A percentile compares a stretch with the other conserved stretches of the same genome.
phyloP scores from a whole-genome alignment of 768 basidiomycete species.

The Podaxis sp. region DNA sequence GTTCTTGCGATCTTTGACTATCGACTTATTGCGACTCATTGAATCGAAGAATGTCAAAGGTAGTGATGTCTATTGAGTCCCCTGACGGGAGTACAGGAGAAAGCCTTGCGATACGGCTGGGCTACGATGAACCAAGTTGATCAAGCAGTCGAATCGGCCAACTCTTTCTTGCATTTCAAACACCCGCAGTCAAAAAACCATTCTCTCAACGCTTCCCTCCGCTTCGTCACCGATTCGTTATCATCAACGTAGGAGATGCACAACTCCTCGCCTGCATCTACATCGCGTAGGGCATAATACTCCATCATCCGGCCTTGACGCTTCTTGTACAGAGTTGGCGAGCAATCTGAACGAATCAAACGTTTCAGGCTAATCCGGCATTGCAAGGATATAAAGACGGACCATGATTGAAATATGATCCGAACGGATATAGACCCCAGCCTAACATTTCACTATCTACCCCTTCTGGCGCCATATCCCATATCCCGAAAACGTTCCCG shows the following conservation, averaged over 20 bases:
- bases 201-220: slow-evolving; percentile 42
- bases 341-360: slow-evolving; percentile 40
- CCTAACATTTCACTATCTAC: slow-evolving; percentile 64
- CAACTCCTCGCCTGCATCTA: slow-evolving; percentile 52
- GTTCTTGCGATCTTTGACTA: too few relatives aligned
- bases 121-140: neutral
- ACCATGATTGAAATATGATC: slow-evolving; percentile 74
- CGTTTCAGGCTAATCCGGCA: neutral
- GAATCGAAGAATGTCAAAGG: too few relatives aligned
- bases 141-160: neutral
- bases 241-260: slow-evolving; percentile 57
- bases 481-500: slow-evolving; percentile 70
- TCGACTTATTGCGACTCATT: too few relatives aligned
- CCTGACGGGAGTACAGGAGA: neutral
- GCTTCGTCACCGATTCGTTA: slow-evolving; percentile 33
- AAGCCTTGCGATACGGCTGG: neutral
- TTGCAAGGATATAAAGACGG: slow-evolving; percentile 18
- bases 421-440: slow-evolving; percentile 60
- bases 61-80: too few relatives aligned
- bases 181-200: slow-evolving; percentile 63
- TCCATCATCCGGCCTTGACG: slow-evolving; percentile 43
- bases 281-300: slow-evolving; percentile 44
- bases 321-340: slow-evolving; percentile 50
- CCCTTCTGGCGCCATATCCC: slow-evolving; percentile 49
- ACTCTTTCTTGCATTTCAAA: slow-evolving; percentile 39